A percentile compares a stretch with the other conserved stretches of the same genome.
phyloP scores from a whole-genome alignment of 352 stramenopile species.

The Heterotrichella gracilis region DNA sequence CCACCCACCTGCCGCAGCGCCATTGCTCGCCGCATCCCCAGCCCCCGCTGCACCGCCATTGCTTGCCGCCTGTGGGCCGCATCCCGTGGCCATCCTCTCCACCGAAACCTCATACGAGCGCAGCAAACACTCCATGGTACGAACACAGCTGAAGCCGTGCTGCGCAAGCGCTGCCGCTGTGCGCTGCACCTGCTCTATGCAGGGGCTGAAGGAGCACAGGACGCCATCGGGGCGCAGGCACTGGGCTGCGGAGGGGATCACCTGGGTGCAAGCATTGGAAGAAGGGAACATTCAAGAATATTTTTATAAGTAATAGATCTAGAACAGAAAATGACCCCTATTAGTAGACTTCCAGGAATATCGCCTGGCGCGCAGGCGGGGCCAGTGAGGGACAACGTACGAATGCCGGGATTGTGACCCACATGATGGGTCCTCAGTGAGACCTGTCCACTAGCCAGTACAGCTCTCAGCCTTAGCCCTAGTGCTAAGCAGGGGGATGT shows the following conservation, averaged over 20 bases:
- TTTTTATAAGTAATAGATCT: not conserved
- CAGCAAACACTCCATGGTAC: slow-evolving; percentile 21
- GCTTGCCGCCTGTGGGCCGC: too few species aligned
- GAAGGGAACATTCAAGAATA: not conserved
- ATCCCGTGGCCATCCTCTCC: not conserved
- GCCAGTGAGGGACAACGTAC: too few species aligned
- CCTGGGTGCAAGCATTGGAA: not conserved
- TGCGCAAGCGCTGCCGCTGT: slow-evolving; percentile 34
- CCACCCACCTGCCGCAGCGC: too few species aligned
- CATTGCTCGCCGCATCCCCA: too few species aligned
- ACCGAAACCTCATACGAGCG: slow-evolving; percentile 16
- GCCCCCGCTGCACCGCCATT: too few species aligned
- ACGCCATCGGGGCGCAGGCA: slow-evolving; percentile 42
- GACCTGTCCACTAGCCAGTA: too few species aligned
- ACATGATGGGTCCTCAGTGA: too few species aligned
- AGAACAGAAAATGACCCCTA: not conserved
- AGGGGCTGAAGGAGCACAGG: slow-evolving; percentile 83
- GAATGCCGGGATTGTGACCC: too few species aligned
- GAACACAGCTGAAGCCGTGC: slow-evolving; percentile 32
- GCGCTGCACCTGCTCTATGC: slow-evolving; percentile 88
- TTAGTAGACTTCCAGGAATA: not conserved
- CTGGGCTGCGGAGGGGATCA: slow-evolving; percentile 38
- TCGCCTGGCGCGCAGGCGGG: too few species aligned
- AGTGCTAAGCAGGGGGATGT: too few species aligned
- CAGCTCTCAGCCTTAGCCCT: too few species aligned